Percentiles rank a stretch among this genome's conserved stretches.
Conservation (phyloP, 2,329 filamentous ascomycete genomes). For the Hypoxylon sp. region DNA sequence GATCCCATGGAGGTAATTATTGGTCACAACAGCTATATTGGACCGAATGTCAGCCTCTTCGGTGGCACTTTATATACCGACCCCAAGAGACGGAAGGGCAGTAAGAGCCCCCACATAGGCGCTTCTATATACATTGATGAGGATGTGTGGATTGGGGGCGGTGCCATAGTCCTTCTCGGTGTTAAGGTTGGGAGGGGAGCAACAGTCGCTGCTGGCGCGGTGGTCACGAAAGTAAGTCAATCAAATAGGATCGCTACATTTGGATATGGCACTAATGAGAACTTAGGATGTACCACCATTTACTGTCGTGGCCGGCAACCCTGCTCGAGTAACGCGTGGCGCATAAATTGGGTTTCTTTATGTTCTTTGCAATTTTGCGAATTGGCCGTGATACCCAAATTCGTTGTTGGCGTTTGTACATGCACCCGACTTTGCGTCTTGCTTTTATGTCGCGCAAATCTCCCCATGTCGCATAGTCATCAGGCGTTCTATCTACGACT, state of each 20-base stretch:
- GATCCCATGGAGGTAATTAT: conserved; percentile 89
- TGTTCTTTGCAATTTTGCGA: conserved; percentile 20
- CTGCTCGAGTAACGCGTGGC: conserved; percentile 70
- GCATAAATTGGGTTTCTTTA: conserved; percentile 30
- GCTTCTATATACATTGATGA: conserved; percentile 83
- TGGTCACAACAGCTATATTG: conserved; percentile 82
- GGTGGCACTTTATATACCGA: conserved; percentile 81
- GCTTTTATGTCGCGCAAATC: not conserved
- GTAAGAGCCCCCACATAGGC: conserved; percentile 78
- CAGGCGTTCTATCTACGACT: conserved; percentile 9
- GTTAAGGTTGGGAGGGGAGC: conserved; percentile 84
- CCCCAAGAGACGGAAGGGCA: conserved; percentile 79
- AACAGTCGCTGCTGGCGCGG: conserved; percentile 85
- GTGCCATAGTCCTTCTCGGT: conserved; percentile 82
- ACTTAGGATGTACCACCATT: conserved; percentile 75
- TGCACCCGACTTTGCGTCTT: not conserved
- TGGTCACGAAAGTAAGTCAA: conserved; percentile 79
- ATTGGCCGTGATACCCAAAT: conserved; percentile 29
- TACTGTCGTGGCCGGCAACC: conserved; percentile 79
- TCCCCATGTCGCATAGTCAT: not conserved
- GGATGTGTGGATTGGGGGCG: conserved; percentile 86
- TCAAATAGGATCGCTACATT: not conserved
- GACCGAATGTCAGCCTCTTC: conserved; percentile 89
- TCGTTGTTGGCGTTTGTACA: conserved; percentile 9
- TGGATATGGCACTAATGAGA: conserved; percentile 41